These are phyloP conservation scores for Vicia sativa DNA, from an alignment of 306 rosid species.

Conservation along the genomic window DNA sequence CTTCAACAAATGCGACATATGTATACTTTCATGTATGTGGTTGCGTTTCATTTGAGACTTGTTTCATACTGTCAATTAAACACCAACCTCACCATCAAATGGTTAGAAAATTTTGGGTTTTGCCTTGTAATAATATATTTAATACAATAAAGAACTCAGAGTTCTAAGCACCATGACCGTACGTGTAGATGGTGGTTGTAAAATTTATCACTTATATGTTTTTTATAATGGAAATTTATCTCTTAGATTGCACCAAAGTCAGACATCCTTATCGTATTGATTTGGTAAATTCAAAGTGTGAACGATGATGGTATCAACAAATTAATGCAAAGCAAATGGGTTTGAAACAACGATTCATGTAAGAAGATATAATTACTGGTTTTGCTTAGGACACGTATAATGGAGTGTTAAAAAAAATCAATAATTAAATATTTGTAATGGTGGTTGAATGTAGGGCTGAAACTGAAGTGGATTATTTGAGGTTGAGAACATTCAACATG, in stretches of 20 bases:
- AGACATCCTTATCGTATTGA: slow-evolving; percentile 34
- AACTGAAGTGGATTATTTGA: too few species aligned
- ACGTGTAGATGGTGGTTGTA: slow-evolving; percentile 13
- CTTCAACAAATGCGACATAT: slow-evolving; percentile 29
- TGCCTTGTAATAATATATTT: not conserved
- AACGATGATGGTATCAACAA: slow-evolving; percentile 13
- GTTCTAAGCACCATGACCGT: slow-evolving; percentile 4
- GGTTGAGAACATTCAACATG: too few species aligned
- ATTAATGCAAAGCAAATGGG: slow-evolving; percentile 24
- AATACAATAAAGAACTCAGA: not conserved
- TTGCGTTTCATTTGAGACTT: slow-evolving; percentile 23
- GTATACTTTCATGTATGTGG: slow-evolving; percentile 31
- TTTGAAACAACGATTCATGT: slow-evolving; percentile 2
- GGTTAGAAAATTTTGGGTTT: slow-evolving; percentile 37
- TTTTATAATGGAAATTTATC: slow-evolving; percentile 5
- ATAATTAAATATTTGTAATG: too few species aligned
- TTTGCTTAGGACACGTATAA: too few species aligned
- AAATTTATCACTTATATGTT: not conserved
- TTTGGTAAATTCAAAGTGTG: slow-evolving; percentile 42
- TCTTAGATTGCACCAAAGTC: slow-evolving; percentile 34
- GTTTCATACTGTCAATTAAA: slow-evolving; percentile 19
- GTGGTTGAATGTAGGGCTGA: too few species aligned
- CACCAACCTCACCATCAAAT: slow-evolving; percentile 40
- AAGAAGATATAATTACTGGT: too few species aligned
- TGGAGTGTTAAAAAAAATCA: too few species aligned